Evolutionary conservation across 1,284 basidiomycete species (phyloP), one percentile per base, ranked within the genome.

Genomic region (Cryptococcus maquisensis): DNA sequence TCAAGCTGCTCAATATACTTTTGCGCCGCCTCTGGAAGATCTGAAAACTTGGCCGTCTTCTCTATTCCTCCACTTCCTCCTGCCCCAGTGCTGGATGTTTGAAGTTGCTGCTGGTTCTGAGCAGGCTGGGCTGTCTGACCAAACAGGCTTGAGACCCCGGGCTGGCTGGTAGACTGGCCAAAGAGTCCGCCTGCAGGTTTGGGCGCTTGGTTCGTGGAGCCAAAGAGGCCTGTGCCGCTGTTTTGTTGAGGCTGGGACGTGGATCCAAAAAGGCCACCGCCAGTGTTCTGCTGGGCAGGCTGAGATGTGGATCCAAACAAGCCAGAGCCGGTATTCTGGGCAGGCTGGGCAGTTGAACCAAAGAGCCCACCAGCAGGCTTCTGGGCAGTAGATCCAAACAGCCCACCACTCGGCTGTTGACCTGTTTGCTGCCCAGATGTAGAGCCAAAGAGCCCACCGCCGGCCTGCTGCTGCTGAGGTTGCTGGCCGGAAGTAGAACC

Each of bases 1-100:
- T 75, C 71, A 39, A 75, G 56, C 54, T 65, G 56, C 50, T 73
- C 71, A 26, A 75, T 64, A 20, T 50, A 54, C 59, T 69, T 71
- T 57, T 75, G 73, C 2, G 52, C 51, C 4, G 48, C 24, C 41
- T 69, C 71, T 0, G 71, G 71, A 12, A 72, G 52, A 40, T 75
- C 73, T 3, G 71, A 57, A 49, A 71, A 73, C 54, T 67, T 71
- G 13, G 70, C 70, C 10, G 56, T 60, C 57, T 72, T 73, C 48
- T 47, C 63, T 35, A 71, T 32, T 0, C 65, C 66, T 3, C 54
- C 56, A 21, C 50, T 46, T 20, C 55, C 28, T 2, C 43, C 42
- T n/a, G 53, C 37, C 23, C 37, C 37, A 39, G 48, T 57, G 23
- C 59, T 49, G 35, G 64, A 60, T 3, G 52, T 47, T 50, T 61